Conservation (phyloP, 169 alveolate species). For the Cryptosporidium felis region DNA sequence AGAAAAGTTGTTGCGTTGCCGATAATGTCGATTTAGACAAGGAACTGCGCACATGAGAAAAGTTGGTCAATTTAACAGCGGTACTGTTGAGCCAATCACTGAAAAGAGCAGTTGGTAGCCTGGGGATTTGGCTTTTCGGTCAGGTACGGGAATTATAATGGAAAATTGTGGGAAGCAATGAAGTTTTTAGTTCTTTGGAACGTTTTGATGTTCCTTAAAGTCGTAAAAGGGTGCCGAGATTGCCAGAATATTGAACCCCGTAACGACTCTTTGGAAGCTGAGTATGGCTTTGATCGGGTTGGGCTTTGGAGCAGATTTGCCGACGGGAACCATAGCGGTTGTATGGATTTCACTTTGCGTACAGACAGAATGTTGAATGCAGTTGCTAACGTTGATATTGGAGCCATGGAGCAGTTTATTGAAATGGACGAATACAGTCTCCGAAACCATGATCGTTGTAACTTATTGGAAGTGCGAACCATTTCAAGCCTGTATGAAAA, state of each 20-base stretch:
- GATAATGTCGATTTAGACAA: constrained; percentile 2
- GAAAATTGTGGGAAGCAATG: too few relatives aligned
- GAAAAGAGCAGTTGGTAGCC: too few relatives aligned
- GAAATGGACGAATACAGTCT: constrained; percentile 51
- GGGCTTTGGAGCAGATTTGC: constrained; percentile 51
- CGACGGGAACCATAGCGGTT: constrained; percentile 9
- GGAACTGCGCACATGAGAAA: too few relatives aligned
- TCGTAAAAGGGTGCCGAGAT: background rate
- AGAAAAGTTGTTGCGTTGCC: too few relatives aligned
- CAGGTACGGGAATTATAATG: too few relatives aligned
- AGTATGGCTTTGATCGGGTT: constrained; percentile 8
- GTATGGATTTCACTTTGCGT: constrained; percentile 50
- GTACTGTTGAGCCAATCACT: too few relatives aligned
- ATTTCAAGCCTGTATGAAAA: constrained; percentile 51
- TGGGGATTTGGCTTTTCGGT: too few relatives aligned
- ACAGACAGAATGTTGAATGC: constrained; percentile 69
- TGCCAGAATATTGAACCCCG: background rate
- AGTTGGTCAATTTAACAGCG: too few relatives aligned
- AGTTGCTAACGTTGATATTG: constrained; percentile 54
- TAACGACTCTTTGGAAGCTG: background rate
- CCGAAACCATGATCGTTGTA: background rate
- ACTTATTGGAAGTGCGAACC: background rate
- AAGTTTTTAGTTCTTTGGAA: background rate
- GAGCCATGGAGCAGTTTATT: constrained; percentile 55
- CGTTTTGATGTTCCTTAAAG: too few relatives aligned